Conservation (phyloP, 2,329 filamentous ascomycete genomes). For the Talaromyces funiculosus region DNA sequence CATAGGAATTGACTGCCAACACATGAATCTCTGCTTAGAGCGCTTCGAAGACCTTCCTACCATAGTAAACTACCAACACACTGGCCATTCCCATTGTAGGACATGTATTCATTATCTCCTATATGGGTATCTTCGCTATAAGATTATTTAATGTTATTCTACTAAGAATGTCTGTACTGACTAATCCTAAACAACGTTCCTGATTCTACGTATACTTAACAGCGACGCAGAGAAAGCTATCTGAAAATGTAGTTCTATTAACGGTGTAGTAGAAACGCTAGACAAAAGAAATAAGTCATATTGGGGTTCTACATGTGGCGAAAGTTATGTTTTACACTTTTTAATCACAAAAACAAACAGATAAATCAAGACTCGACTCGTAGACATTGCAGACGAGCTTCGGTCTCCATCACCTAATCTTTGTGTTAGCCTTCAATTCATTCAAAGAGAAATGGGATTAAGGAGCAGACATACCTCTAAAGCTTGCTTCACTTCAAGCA, state of each 20-base stretch:
- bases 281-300: slow-evolving; percentile 27
- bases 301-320: slow-evolving; percentile 27
- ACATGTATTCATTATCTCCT: too few species aligned
- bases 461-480: slow-evolving; percentile 66
- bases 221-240: neutral
- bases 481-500: slow-evolving; percentile 92
- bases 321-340: slow-evolving; percentile 36
- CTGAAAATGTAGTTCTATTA: neutral
- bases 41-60: too few species aligned
- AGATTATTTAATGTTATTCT: too few species aligned
- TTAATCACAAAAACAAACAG: slow-evolving; percentile 17
- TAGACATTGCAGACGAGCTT: slow-evolving; percentile 82
- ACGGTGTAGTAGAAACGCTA: neutral
- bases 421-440: neutral
- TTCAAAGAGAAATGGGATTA: neutral
- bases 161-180: too few species aligned
- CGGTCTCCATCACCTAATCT: slow-evolving; percentile 73
- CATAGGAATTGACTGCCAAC: too few species aligned
- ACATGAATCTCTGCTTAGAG: too few species aligned
- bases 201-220: neutral
- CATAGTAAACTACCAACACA: too few species aligned
- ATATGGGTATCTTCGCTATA: too few species aligned
- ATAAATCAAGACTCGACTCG: slow-evolving; percentile 59
- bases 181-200: too few species aligned
- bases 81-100: too few species aligned